phyloP scores from a whole-genome alignment of 1,284 basidiomycete genomes.

The Ganoderma sinense region DNA sequence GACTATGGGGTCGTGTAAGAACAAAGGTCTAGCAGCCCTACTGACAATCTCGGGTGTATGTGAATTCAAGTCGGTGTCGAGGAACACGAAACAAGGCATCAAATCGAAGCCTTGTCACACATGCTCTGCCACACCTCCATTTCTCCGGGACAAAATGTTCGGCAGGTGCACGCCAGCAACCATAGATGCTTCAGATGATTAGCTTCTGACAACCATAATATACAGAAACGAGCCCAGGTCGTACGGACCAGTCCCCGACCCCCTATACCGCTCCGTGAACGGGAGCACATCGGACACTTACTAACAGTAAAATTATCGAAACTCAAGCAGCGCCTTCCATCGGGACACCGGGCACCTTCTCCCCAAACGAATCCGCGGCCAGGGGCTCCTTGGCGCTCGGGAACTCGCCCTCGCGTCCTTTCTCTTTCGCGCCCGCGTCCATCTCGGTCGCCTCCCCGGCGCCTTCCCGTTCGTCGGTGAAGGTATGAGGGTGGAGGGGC shows the following conservation, averaged over 20 bases:
- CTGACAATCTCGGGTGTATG: too few species aligned
- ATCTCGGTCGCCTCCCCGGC: background rate
- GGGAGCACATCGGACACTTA: background rate
- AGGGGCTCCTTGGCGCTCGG: background rate
- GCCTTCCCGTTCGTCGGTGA: background rate
- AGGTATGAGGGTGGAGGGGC: background rate
- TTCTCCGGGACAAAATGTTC: too few species aligned
- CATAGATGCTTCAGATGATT: background rate
- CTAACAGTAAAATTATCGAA: background rate
- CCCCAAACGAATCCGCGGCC: background rate
- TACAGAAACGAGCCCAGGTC: background rate
- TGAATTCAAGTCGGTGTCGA: too few species aligned
- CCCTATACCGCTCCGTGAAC: background rate
- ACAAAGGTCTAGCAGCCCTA: too few species aligned
- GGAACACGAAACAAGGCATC: too few species aligned
- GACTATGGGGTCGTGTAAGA: too few species aligned
- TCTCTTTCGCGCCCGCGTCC: background rate
- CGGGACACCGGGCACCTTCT: slow-evolving; percentile 1
- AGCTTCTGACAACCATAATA: background rate
- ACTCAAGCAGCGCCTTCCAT: background rate
- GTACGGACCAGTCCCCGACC: background rate
- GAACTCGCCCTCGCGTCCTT: background rate
- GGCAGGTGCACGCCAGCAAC: background rate
- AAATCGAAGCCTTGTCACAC: too few species aligned
- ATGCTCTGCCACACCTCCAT: too few species aligned